Evolutionary conservation across 2,329 filamentous ascomycete genomes (phyloP).

Genomic region (Exophiala aquamarina): DNA sequence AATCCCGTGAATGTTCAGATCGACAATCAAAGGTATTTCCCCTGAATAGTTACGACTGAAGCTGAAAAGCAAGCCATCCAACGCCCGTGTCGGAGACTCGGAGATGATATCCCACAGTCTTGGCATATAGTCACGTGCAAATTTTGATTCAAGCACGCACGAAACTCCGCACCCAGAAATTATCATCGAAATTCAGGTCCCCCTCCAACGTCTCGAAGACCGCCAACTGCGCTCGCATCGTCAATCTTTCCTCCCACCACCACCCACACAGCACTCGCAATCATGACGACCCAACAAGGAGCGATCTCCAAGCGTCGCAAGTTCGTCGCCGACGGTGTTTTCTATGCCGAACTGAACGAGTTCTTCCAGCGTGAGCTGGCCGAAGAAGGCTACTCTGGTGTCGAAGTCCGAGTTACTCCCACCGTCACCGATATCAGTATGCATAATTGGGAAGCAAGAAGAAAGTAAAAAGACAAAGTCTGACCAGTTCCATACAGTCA

Average conservation of each 20-base stretch:
- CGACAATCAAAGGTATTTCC: too few species aligned
- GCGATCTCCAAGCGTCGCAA: slow-evolving; percentile 57
- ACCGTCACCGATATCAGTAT: slow-evolving; percentile 98
- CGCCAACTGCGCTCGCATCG: background rate
- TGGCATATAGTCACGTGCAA: slow-evolving; percentile 1
- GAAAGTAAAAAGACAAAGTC: slow-evolving; percentile 3
- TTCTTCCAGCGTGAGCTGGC: slow-evolving; percentile 99
- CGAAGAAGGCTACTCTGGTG: slow-evolving; percentile 99
- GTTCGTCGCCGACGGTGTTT: slow-evolving; percentile 97
- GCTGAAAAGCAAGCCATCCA: too few species aligned
- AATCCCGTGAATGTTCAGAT: too few species aligned
- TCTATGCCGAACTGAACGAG: slow-evolving; percentile 99
- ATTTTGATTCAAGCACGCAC: background rate
- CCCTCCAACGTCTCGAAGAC: slow-evolving; percentile 1
- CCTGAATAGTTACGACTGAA: too few species aligned
- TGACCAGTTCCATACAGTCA: slow-evolving; percentile 57
- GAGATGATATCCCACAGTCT: background rate
- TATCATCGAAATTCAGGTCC: background rate
- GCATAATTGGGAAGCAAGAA: slow-evolving; percentile 22
- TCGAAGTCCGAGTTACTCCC: slow-evolving; percentile 99
- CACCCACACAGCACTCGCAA: slow-evolving; percentile 11
- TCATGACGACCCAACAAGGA: slow-evolving; percentile 52
- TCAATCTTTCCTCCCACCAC: background rate
- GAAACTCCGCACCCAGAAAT: slow-evolving; percentile 1
- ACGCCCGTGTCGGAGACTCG: too few species aligned